Percentiles rank a stretch among this genome's conserved stretches.
phyloP scores from a whole-genome alignment of 2,329 filamentous ascomycete species.

The Diaporthe vexans region DNA sequence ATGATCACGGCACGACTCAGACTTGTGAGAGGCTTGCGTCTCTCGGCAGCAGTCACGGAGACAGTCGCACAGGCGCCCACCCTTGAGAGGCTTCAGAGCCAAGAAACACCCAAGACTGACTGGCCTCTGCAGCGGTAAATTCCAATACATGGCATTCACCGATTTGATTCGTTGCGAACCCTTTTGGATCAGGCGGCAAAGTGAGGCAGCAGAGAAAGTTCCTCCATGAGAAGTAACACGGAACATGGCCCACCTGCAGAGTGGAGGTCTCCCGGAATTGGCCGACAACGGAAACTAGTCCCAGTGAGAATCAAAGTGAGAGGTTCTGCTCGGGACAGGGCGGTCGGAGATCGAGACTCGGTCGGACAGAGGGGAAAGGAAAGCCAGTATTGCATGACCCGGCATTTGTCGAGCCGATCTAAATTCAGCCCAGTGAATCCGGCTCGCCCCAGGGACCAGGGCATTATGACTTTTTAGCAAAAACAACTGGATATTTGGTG shows the following conservation, averaged over 20 bases:
- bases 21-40: not conserved
- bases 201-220: conserved; percentile 1
- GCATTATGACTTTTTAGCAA: not conserved
- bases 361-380: not conserved
- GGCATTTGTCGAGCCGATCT: conserved; percentile 16
- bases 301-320: not conserved
- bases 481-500: not conserved
- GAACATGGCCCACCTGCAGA: not conserved
- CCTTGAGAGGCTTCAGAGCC: not conserved
- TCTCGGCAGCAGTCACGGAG: not conserved
- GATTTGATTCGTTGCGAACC: not conserved
- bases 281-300: conserved; percentile 16
- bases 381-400: conserved; percentile 3
- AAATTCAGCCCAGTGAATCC: conserved; percentile 17
- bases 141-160: not conserved
- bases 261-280: conserved; percentile 9
- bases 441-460: conserved; percentile 15
- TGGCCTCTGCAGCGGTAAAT: not conserved
- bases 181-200: not conserved
- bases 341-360: conserved; percentile 27
- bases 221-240: not conserved
- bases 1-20: not conserved
- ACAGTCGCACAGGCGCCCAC: not conserved
- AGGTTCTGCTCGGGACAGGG: conserved; percentile 22
- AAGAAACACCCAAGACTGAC: not conserved